Conservation (phyloP, 2,329 filamentous ascomycete species). For the Neopestalotiopsis sp. region DNA sequence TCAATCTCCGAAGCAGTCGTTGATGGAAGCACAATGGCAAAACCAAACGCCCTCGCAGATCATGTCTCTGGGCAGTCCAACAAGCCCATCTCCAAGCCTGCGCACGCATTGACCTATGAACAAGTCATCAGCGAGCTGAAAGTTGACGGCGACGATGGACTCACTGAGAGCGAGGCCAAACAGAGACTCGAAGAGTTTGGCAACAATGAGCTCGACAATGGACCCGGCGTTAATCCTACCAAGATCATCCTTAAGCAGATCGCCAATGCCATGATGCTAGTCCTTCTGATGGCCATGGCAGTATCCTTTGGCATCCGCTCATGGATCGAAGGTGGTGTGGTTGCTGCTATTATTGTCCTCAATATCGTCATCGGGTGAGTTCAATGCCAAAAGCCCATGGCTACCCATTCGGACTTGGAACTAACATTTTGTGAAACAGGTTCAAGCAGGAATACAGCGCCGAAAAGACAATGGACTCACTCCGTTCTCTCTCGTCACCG, state of each 20-base stretch:
- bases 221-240: conserved; percentile 57
- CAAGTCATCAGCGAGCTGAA: conserved; percentile 56
- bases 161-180: conserved; percentile 56
- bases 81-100: conserved; percentile 56
- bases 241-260: conserved; percentile 68
- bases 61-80: conserved; percentile 17
- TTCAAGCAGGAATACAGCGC: conserved; percentile 61
- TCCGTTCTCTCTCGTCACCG: conserved; percentile 55
- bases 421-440: conserved; percentile 25
- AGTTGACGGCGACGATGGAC: conserved; percentile 59
- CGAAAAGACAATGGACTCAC: conserved; percentile 61
- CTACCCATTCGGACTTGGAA: not conserved
- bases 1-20: not conserved
- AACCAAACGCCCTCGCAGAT: conserved; percentile 7
- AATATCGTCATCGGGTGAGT: conserved; percentile 20
- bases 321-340: conserved; percentile 61
- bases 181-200: conserved; percentile 61
- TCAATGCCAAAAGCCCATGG: too few relatives aligned
- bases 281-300: conserved; percentile 59
- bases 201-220: conserved; percentile 63
- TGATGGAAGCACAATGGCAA: conserved; percentile 12
- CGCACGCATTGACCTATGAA: conserved; percentile 58
- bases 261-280: conserved; percentile 71
- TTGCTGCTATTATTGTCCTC: conserved; percentile 49
- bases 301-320: conserved; percentile 58